phyloP scores from a whole-genome alignment of 2,329 filamentous ascomycete species.

The Colletotrichum chlorophyti region DNA sequence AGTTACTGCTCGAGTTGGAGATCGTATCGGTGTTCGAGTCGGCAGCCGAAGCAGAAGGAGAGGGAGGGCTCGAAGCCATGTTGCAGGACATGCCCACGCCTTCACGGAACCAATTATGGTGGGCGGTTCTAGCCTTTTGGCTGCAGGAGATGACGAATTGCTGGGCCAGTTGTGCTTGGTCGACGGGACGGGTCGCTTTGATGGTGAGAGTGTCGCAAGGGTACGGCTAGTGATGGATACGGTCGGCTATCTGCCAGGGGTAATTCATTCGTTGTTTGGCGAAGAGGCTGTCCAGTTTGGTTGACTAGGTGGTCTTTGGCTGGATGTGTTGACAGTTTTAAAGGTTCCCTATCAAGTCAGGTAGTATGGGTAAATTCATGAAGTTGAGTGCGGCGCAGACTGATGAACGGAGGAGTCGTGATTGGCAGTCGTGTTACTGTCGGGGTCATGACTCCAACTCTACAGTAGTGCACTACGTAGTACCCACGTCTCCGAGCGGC shows the following conservation, averaged over 20 bases:
- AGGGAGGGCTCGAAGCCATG: slow-evolving; percentile 15
- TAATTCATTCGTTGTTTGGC: not conserved
- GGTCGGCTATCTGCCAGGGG: too few relatives aligned
- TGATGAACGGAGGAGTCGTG: slow-evolving; percentile 7
- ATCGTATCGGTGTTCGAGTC: not conserved
- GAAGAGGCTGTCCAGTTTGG: too few relatives aligned
- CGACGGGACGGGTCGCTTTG: not conserved
- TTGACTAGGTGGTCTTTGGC: not conserved
- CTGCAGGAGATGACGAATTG: not conserved
- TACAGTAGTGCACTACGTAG: too few relatives aligned
- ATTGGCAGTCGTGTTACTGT: not conserved
- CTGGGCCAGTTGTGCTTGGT: not conserved
- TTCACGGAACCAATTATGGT: not conserved
- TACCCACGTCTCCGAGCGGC: slow-evolving; percentile 16
- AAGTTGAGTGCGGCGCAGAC: slow-evolving; percentile 4
- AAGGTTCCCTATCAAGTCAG: slow-evolving; percentile 1
- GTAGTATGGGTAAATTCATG: not conserved
- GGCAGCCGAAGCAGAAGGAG: not conserved
- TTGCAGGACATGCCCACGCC: slow-evolving; percentile 5
- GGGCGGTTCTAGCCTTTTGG: not conserved
- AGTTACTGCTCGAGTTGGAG: slow-evolving; percentile 30
- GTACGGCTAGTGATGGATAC: not conserved
- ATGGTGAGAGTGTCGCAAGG: not conserved
- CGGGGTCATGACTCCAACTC: slow-evolving; percentile 22
- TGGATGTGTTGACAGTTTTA: not conserved